A percentile compares a stretch with the other conserved stretches of the same genome.
These are phyloP conservation scores for Neoascochyta sp. DNA, from an alignment of 2,329 filamentous ascomycete species.

Conservation along the genomic window DNA sequence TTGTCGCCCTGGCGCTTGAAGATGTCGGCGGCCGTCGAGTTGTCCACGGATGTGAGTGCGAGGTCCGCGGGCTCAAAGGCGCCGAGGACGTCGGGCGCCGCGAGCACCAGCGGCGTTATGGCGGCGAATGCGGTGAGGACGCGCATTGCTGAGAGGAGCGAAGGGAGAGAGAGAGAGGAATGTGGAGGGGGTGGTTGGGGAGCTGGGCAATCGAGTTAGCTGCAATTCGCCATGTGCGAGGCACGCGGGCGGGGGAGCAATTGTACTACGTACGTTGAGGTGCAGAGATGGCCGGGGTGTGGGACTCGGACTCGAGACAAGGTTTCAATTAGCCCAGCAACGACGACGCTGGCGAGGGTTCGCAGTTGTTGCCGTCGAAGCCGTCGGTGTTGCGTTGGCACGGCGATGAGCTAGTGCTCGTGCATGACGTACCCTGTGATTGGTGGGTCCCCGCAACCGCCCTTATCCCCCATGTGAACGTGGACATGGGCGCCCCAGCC, in stretches of 20 bases:
- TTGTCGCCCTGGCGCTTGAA: slow-evolving; percentile 37
- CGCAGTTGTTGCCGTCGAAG: slow-evolving; percentile 8
- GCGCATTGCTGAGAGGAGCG: slow-evolving; percentile 9
- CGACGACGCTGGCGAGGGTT: slow-evolving; percentile 2
- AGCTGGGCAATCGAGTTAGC: slow-evolving; percentile 10
- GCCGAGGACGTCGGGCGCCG: slow-evolving; percentile 25
- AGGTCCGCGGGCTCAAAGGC: slow-evolving; percentile 31
- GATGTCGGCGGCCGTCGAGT: slow-evolving; percentile 24
- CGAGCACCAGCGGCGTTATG: slow-evolving; percentile 25
- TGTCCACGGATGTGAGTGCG: slow-evolving; percentile 22
- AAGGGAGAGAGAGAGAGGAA: slow-evolving; percentile 5
- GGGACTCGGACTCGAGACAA: slow-evolving; percentile 5
- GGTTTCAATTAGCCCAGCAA: slow-evolving; percentile 1
- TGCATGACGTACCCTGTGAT: slow-evolving; percentile 10
- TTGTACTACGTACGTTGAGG: slow-evolving; percentile 1
- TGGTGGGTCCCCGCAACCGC: slow-evolving; percentile 3
- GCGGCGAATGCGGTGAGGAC: slow-evolving; percentile 17
- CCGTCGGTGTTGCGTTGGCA: slow-evolving; percentile 7
- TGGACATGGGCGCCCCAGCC: no score
- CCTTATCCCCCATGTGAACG: slow-evolving; percentile 5
- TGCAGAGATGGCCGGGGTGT: slow-evolving; percentile 5
- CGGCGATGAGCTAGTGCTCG: slow-evolving; percentile 3
- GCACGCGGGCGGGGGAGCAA: background rate
- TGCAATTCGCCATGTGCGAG: slow-evolving; percentile 2
- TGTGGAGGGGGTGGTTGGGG: no score